Conservation (phyloP, 805 yeast genomes). For the fission yeast (Schizosaccharomyces pombe) region DNA sequence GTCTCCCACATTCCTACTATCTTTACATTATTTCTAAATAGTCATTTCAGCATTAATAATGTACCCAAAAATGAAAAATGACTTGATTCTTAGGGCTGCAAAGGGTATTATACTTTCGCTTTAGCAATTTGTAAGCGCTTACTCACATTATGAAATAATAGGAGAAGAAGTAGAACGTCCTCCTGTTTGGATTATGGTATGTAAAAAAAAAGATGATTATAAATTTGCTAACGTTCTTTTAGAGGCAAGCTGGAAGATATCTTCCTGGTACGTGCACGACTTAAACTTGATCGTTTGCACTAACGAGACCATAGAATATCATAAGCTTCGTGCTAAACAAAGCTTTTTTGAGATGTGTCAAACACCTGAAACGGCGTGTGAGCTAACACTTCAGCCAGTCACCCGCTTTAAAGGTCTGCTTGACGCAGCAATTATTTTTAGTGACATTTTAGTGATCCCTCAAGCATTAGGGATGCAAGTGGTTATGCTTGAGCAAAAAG, state of each 20-base stretch:
- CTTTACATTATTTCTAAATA: too few species aligned
- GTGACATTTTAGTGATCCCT: constrained; percentile 86
- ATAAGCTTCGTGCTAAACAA: constrained; percentile 56
- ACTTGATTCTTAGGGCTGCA: constrained; percentile 77
- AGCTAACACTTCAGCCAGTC: constrained; percentile 85
- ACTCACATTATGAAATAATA: not conserved
- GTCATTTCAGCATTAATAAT: not conserved
- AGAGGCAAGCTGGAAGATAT: constrained; percentile 86
- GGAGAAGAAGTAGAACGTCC: constrained; percentile 82
- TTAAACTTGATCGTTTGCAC: constrained; percentile 14
- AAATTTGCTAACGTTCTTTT: not conserved
- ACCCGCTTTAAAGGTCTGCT: constrained; percentile 69
- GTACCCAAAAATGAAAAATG: constrained; percentile 56
- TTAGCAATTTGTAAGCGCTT: not conserved
- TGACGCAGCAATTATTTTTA: constrained; percentile 92
- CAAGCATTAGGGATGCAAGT: constrained; percentile 96
- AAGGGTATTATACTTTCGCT: constrained; percentile 22
- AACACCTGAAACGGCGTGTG: constrained; percentile 82
- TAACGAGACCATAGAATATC: constrained; percentile 40
- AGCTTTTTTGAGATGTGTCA: constrained; percentile 92
- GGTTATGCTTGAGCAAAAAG: constrained; percentile 79
- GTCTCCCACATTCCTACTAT: too few species aligned
- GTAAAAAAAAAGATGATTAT: not conserved
- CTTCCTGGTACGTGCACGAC: constrained; percentile 18
- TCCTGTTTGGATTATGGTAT: constrained; percentile 78